Conservation (phyloP, 148 eudicot genomes). For the Dysphania ambrosioides region DNA sequence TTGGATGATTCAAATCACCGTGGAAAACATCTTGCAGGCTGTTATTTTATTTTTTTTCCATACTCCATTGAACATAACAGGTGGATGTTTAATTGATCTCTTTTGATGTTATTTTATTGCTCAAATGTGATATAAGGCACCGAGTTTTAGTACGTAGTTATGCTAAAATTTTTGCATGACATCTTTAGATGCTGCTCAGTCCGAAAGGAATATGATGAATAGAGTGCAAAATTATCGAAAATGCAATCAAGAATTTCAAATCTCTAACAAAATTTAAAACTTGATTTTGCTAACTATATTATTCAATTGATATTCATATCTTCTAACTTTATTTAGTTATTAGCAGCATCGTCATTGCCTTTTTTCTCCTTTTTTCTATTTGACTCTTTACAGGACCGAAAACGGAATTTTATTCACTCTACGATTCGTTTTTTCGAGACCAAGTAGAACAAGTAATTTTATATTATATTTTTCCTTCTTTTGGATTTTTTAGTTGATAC, state of each 20-base stretch:
- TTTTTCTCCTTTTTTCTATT: not conserved
- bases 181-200: constrained; percentile 77
- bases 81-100: constrained; percentile 29
- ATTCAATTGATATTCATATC: not conserved
- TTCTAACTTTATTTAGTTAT: not conserved
- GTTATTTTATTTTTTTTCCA: constrained; percentile 79
- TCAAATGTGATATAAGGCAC: not conserved
- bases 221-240: constrained; percentile 73
- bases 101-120: not conserved
- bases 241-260: constrained; percentile 88
- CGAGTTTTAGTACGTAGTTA: constrained; percentile 4
- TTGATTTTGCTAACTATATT: constrained; percentile 68
- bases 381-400: constrained; percentile 63
- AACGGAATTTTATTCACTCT: constrained; percentile 85
- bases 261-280: constrained; percentile 69
- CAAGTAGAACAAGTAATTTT: constrained; percentile 81
- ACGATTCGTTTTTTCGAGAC: constrained; percentile 81
- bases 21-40: constrained; percentile 59
- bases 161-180: constrained; percentile 15
- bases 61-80: constrained; percentile 78
- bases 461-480: constrained; percentile 12
- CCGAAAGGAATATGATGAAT: constrained; percentile 90
- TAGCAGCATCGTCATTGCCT: not conserved
- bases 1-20: constrained; percentile 84
- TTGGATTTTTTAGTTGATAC: not conserved